These are phyloP conservation scores for Phytophthora megakarya DNA, from an alignment of 352 stramenopile genomes.

Conservation along the genomic window DNA sequence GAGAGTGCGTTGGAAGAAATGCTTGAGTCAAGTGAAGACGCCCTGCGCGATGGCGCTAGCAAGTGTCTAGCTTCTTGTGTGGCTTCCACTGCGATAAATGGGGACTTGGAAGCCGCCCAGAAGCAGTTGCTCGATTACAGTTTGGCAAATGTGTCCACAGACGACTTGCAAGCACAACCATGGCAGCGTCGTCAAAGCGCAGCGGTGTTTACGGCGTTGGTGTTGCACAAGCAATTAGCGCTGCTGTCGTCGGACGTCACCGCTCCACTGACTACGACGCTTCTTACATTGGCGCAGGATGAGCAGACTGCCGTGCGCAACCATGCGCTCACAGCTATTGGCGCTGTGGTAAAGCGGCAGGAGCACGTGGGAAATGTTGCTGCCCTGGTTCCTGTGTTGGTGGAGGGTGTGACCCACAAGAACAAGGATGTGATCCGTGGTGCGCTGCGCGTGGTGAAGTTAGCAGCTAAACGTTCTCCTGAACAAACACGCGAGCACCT, in stretches of 20 bases:
- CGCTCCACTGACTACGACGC: constrained; percentile 30
- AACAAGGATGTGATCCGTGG: constrained; percentile 85
- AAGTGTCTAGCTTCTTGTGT: constrained; percentile 72
- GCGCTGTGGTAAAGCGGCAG: constrained; percentile 58
- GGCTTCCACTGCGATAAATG: constrained; percentile 46
- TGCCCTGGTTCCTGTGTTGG: constrained; percentile 63
- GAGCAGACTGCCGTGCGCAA: constrained; percentile 70
- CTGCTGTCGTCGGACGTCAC: constrained; percentile 39
- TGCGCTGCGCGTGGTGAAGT: constrained; percentile 75
- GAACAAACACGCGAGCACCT: constrained; percentile 58
- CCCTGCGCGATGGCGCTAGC: constrained; percentile 63
- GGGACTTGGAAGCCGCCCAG: constrained; percentile 35
- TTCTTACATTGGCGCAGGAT: constrained; percentile 58
- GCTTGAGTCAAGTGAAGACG: constrained; percentile 68
- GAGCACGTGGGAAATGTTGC: constrained; percentile 31
- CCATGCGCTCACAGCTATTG: constrained; percentile 59
- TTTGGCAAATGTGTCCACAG: constrained; percentile 44
- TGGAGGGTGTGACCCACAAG: constrained; percentile 61
- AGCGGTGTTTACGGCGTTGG: constrained; percentile 55
- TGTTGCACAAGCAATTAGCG: constrained; percentile 52
- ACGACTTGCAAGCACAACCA: constrained; percentile 41
- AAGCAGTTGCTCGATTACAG: constrained; percentile 54
- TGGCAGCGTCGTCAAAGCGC: constrained; percentile 74
- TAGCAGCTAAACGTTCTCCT: constrained; percentile 72
- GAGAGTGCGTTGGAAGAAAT: constrained; percentile 72